Evolutionary conservation across 2,329 filamentous ascomycete genomes (phyloP).

Genomic region (Rhinocladiella mackenziei): DNA sequence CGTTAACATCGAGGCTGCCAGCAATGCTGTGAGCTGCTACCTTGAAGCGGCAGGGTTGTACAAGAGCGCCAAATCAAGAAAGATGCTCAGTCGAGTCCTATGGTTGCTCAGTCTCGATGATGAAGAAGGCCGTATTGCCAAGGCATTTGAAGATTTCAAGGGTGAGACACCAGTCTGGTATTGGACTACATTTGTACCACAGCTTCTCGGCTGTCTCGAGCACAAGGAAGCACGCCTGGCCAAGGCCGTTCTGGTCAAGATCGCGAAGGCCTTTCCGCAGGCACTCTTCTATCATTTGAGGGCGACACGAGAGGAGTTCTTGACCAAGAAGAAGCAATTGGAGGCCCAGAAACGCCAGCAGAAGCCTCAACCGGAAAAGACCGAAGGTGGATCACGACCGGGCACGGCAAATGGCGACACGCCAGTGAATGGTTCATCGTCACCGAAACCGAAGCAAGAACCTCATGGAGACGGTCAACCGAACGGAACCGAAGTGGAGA

Average conservation of each 20-base stretch:
- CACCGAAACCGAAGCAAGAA: constrained; percentile 52
- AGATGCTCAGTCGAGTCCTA: constrained; percentile 85
- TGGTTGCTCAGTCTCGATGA: constrained; percentile 96
- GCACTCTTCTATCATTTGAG: constrained; percentile 92
- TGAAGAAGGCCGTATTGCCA: constrained; percentile 72
- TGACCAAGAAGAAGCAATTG: constrained; percentile 71
- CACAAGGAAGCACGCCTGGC: constrained; percentile 87
- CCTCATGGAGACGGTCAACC: constrained; percentile 47
- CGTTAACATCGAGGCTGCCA: constrained; percentile 72
- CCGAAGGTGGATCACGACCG: constrained; percentile 34
- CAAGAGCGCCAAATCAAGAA: constrained; percentile 94
- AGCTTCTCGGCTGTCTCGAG: constrained; percentile 84
- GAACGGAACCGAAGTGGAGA: constrained; percentile 26
- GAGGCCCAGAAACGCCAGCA: constrained; percentile 24
- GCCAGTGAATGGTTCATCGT: constrained; percentile 31
- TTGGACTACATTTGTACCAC: constrained; percentile 98
- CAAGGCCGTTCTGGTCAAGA: constrained; percentile 80
- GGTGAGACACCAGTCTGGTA: constrained; percentile 98
- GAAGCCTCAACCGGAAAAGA: constrained; percentile 16
- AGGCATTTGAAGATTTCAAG: constrained; percentile 92
- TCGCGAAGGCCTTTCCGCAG: constrained; percentile 94
- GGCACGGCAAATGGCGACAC: constrained; percentile 45
- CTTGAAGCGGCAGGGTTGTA: constrained; percentile 93
- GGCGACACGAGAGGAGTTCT: constrained; percentile 91
- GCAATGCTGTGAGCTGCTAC: constrained; percentile 92